These are phyloP conservation scores for Aspergillus caelatus DNA, from an alignment of 2,329 filamentous ascomycete genomes.

Conservation along the genomic window DNA sequence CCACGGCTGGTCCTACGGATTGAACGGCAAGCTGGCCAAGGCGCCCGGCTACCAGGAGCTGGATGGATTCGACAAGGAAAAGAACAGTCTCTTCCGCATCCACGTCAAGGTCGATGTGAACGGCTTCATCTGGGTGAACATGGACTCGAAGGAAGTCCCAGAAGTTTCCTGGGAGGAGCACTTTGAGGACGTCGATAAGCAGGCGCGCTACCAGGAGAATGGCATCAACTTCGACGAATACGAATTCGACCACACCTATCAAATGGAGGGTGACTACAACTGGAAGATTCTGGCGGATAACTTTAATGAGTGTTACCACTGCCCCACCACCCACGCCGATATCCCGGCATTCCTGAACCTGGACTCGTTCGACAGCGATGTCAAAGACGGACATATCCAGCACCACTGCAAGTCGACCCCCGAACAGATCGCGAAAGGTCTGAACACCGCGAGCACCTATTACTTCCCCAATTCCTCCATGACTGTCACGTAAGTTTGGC, in stretches of 20 bases:
- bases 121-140: slow-evolving; percentile 63
- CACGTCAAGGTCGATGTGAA: slow-evolving; percentile 57
- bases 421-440: slow-evolving; percentile 51
- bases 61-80: slow-evolving; percentile 32
- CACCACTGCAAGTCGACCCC: slow-evolving; percentile 51
- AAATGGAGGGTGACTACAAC: slow-evolving; percentile 61
- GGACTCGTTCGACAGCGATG: slow-evolving; percentile 55
- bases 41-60: slow-evolving; percentile 59
- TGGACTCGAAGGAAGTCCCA: slow-evolving; percentile 41
- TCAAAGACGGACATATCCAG: slow-evolving; percentile 51
- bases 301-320: slow-evolving; percentile 68
- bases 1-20: slow-evolving; percentile 62
- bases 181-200: slow-evolving; percentile 53
- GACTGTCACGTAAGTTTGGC: slow-evolving; percentile 28
- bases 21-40: slow-evolving; percentile 60
- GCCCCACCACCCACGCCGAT: slow-evolving; percentile 60
- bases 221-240: slow-evolving; percentile 56
- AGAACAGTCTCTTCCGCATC: slow-evolving; percentile 56
- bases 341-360: slow-evolving; percentile 58
- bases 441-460: slow-evolving; percentile 36
- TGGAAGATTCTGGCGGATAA: slow-evolving; percentile 67
- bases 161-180: slow-evolving; percentile 55
- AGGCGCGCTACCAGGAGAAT: slow-evolving; percentile 51
- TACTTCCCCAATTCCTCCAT: slow-evolving; percentile 30
- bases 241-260: slow-evolving; percentile 60